Evolutionary conservation across 495 filamentous ascomycete genomes (phyloP).

Genomic region (Collariella sp.): DNA sequence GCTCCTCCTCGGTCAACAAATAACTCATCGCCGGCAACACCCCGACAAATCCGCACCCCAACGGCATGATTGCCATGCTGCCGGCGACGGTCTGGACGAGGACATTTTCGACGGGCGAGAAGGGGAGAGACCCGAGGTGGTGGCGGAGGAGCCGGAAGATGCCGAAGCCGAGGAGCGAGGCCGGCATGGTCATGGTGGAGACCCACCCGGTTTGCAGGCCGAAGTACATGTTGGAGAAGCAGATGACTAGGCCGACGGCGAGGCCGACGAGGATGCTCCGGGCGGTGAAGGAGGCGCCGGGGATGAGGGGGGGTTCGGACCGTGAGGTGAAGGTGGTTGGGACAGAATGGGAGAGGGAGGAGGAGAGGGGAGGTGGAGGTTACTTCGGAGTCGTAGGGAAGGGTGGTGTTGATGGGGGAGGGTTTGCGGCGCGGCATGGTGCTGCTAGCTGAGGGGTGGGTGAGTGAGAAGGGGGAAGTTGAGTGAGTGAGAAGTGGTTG

Average conservation of each 20-base stretch:
- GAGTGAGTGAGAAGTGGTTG: no score
- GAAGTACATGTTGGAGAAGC: constrained; percentile 96
- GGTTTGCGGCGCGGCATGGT: background rate
- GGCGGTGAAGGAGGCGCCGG: constrained; percentile 53
- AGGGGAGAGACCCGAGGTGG: constrained; percentile 62
- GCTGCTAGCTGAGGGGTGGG: background rate
- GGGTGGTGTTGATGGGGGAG: background rate
- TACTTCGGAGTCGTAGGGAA: background rate
- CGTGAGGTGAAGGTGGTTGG: background rate
- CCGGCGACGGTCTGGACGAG: constrained; percentile 95
- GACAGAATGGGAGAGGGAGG: background rate
- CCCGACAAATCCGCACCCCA: constrained; percentile 92
- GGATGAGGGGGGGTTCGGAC: background rate
- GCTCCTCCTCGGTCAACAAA: constrained; percentile 64
- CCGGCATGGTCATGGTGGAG: constrained; percentile 67
- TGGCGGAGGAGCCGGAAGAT: constrained; percentile 71
- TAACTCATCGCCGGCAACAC: constrained; percentile 80
- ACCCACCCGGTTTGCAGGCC: constrained; percentile 95
- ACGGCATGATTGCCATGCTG: constrained; percentile 90
- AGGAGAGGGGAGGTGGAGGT: background rate
- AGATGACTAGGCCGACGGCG: constrained; percentile 77
- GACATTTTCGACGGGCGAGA: constrained; percentile 94
- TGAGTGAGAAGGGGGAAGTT: no score
- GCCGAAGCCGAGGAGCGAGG: constrained; percentile 90
- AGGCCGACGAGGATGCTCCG: constrained; percentile 76